Conservation (phyloP, 768 basidiomycete genomes). For the Pulveroboletus sp. region DNA sequence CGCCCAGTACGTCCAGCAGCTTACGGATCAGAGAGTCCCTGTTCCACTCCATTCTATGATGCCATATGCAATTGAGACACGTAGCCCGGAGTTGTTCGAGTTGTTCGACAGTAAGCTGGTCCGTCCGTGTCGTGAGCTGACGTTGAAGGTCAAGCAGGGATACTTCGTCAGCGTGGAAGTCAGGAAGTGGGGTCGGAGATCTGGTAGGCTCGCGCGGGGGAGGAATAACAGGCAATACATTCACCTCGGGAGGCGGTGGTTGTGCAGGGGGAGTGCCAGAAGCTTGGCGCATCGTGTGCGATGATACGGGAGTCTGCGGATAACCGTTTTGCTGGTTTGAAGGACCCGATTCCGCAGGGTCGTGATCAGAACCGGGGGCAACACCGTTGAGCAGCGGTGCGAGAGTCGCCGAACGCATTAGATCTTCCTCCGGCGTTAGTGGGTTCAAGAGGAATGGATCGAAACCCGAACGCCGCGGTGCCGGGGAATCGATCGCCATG, state of each 20-base stretch:
- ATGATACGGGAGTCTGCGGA: conserved; percentile 9
- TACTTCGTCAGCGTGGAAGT: conserved; percentile 62
- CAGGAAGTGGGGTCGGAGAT: conserved; percentile 68
- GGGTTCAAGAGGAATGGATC: conserved; percentile 55
- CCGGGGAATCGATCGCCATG: conserved; percentile 39
- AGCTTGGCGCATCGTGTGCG: neutral
- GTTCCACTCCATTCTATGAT: conserved; percentile 79
- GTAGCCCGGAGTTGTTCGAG: conserved; percentile 91
- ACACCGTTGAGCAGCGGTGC: conserved; percentile 25
- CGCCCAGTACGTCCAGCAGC: conserved; percentile 50
- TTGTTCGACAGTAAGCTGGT: conserved; percentile 71
- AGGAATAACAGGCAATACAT: conserved; percentile 19
- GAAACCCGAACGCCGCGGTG: conserved; percentile 41
- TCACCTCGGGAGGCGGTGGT: conserved; percentile 10
- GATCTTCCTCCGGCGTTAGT: conserved; percentile 31
- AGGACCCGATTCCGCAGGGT: neutral
- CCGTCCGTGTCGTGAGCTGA: conserved; percentile 53
- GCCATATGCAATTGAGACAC: conserved; percentile 79
- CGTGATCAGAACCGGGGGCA: conserved; percentile 1
- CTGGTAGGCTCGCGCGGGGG: conserved; percentile 45
- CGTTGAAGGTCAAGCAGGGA: conserved; percentile 46
- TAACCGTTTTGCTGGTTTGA: conserved; percentile 11
- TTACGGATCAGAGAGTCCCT: conserved; percentile 60
- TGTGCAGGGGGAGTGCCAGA: conserved; percentile 9
- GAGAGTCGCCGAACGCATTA: conserved; percentile 22